These are phyloP conservation scores for Actinidia chinensis DNA, from an alignment of 179 eudicot genomes.

Conservation along the genomic window DNA sequence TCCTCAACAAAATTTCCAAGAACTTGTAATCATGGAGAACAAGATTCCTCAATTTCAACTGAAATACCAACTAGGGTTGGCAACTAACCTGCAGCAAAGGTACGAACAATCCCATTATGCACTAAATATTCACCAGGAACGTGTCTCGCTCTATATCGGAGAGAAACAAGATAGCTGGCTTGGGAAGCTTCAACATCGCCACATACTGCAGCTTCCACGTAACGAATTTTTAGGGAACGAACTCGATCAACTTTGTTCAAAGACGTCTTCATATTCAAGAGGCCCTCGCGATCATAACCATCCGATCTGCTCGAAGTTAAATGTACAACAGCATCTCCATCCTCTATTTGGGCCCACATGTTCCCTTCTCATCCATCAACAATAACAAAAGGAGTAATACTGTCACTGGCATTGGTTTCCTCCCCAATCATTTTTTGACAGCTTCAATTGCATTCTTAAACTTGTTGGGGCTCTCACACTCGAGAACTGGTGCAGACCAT, in stretches of 20 bases:
- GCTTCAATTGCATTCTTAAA: constrained; percentile 74
- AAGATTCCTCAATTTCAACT: too few relatives aligned
- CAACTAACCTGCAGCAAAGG: too few relatives aligned
- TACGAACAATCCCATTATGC: constrained; percentile 72
- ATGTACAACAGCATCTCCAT: constrained; percentile 94
- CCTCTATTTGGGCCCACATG: constrained; percentile 88
- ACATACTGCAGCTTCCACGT: constrained; percentile 94
- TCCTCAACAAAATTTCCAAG: too few relatives aligned
- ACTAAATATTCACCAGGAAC: constrained; percentile 87
- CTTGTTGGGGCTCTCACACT: constrained; percentile 92
- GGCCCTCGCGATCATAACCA: constrained; percentile 96
- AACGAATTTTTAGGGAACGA: constrained; percentile 79
- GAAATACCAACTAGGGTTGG: too few relatives aligned
- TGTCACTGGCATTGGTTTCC: constrained; percentile 67
- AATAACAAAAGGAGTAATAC: constrained; percentile 85
- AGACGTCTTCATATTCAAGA: constrained; percentile 72
- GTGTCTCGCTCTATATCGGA: constrained; percentile 95
- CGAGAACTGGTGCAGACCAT: constrained; percentile 98
- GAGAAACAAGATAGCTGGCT: constrained; percentile 78
- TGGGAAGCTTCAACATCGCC: constrained; percentile 97
- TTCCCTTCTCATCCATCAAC: constrained; percentile 74
- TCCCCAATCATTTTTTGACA: constrained; percentile 75
- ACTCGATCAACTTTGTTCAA: constrained; percentile 90
- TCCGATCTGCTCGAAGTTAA: constrained; percentile 94
- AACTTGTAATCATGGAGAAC: too few relatives aligned